These are phyloP conservation scores for Vitis amurensis DNA, from an alignment of 164 flowering plant species.

Conservation along the genomic window DNA sequence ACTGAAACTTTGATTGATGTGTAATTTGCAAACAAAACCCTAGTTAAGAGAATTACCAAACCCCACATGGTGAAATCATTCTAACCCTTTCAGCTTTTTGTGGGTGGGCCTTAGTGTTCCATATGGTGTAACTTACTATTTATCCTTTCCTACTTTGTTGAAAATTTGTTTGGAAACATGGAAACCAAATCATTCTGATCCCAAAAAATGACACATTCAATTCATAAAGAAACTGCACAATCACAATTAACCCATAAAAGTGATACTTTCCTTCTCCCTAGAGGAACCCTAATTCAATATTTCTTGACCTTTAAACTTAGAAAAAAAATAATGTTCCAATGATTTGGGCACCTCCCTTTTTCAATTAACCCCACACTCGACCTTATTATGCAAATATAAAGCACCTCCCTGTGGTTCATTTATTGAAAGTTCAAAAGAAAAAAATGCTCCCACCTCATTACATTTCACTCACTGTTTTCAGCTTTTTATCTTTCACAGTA, in stretches of 20 bases:
- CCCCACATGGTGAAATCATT: background rate
- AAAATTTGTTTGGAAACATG: conserved; percentile 26
- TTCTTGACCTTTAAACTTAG: conserved; percentile 2
- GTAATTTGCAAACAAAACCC: background rate
- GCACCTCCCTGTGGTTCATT: background rate
- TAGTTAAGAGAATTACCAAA: background rate
- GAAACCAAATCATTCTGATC: conserved; percentile 22
- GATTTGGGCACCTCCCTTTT: conserved; percentile 19
- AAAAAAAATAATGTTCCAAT: conserved; percentile 23
- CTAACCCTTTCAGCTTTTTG: background rate
- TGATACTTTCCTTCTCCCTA: conserved; percentile 37
- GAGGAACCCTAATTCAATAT: conserved; percentile 24
- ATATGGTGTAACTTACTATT: background rate
- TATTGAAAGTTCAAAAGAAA: background rate
- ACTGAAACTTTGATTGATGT: too few species aligned
- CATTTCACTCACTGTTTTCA: background rate
- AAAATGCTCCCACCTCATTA: background rate
- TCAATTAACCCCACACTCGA: background rate
- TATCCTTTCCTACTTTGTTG: conserved; percentile 22
- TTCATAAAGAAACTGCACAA: conserved; percentile 5
- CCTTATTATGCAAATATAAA: background rate
- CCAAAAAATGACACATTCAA: conserved; percentile 8
- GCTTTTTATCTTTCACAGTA: conserved; percentile 1
- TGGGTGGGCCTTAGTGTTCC: conserved; percentile 22
- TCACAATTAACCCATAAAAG: conserved; percentile 18